Evolutionary conservation across 331 rosid genomes (phyloP).

Genomic region (Cydonia oblonga): DNA sequence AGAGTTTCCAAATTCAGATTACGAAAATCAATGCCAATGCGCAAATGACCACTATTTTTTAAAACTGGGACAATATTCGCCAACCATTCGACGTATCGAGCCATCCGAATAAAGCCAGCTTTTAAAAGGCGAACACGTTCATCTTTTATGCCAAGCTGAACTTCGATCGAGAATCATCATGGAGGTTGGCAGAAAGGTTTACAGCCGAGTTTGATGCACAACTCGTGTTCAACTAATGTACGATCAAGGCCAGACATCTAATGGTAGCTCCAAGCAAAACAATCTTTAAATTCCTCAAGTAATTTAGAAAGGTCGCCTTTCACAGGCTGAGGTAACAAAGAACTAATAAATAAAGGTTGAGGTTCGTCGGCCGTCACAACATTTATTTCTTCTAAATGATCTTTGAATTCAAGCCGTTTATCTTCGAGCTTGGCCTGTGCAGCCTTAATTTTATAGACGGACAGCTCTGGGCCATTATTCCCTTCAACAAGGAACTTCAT

Average conservation of each 20-base stretch:
- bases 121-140: too few species aligned
- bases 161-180: rapidly evolving
- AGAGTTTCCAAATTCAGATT: rapidly evolving
- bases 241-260: too few species aligned
- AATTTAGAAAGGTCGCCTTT: neutral
- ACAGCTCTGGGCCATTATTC: rapidly evolving
- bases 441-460: neutral
- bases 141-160: neutral
- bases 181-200: neutral
- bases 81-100: neutral
- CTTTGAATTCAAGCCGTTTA: too few species aligned
- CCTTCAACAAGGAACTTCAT: rapidly evolving
- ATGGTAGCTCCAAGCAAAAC: neutral
- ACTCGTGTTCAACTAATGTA: neutral
- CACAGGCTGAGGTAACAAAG: neutral
- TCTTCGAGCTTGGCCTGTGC: neutral
- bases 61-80: neutral
- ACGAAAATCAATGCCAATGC: too few species aligned
- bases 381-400: too few species aligned
- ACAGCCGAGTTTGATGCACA: neutral
- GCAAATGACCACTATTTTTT: neutral
- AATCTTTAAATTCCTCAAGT: neutral
- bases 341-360: too few species aligned
- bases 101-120: neutral
- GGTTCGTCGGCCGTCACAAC: neutral